These are phyloP conservation scores for Fraxinus anomala DNA, from an alignment of 257 asterid species.

Conservation along the genomic window DNA sequence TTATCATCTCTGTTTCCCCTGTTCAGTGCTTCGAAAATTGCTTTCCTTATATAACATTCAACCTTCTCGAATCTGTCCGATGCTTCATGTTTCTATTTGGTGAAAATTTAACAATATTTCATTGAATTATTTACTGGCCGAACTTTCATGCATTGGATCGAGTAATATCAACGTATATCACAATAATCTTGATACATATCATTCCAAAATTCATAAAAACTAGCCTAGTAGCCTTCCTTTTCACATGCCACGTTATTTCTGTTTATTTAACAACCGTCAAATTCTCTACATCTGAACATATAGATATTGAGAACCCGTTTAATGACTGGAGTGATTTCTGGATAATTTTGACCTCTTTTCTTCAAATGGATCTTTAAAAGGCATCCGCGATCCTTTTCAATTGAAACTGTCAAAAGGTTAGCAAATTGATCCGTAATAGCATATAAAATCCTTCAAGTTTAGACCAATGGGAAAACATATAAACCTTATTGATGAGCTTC, in stretches of 20 bases:
- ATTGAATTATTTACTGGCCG: constrained; percentile 26
- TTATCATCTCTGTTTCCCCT: background rate
- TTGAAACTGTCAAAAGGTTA: constrained; percentile 15
- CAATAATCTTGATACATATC: constrained; percentile 17
- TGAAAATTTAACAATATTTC: constrained; percentile 16
- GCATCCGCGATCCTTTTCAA: constrained; percentile 40
- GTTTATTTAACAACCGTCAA: constrained; percentile 26
- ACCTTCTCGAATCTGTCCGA: constrained; percentile 7
- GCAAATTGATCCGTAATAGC: background rate
- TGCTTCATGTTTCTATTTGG: constrained; percentile 7
- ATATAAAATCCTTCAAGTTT: background rate
- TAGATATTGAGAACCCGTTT: constrained; percentile 19
- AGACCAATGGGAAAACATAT: constrained; percentile 7
- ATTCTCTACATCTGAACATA: constrained; percentile 32
- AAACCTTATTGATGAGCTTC: constrained; percentile 54
- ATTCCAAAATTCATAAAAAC: constrained; percentile 15
- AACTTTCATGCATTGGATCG: constrained; percentile 25
- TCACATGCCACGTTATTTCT: constrained; percentile 29
- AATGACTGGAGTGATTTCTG: constrained; percentile 11
- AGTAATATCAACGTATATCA: constrained; percentile 24
- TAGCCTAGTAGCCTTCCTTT: background rate
- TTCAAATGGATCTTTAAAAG: constrained; percentile 34
- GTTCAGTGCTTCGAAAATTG: background rate
- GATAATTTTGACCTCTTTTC: background rate
- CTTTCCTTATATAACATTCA: background rate